Evolutionary conservation across 2,329 filamentous ascomycete species (phyloP), one percentile per base, ranked within the genome.

Genomic region (Juglanconis oblonga): DNA sequence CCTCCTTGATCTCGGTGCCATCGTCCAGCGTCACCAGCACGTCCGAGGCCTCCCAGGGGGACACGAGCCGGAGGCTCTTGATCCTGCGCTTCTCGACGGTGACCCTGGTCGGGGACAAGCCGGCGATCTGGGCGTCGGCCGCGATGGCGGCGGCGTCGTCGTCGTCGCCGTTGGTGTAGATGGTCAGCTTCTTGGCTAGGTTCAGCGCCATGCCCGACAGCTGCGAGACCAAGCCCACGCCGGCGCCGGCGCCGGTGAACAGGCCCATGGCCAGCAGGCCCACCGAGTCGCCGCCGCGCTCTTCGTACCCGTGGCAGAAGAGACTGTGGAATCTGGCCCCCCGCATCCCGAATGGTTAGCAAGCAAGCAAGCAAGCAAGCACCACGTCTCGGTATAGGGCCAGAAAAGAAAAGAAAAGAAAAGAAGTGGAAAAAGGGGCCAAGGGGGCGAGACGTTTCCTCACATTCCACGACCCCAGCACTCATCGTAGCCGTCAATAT

Each of bases 271-370:
- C 52, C 11, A 62, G 53, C 4, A 85, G 66, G 1, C 81, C 81
- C 0, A 75, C 76, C 0, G 78, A 78, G 0, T 71, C 65, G 3
- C 70, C 68, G 2, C 80, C 81, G 13, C 79, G 75, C 54, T 86
- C 81, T 63, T 87, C 84, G 67, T 77, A 87, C 5, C 84, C 84
- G 63, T 86, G 77, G 68, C 83, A 87, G 65, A 81, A 85, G 1
- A 87, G 75, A 64, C 83, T 87, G 4, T 55, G 53, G 13, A 59
- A 59, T 6, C 52, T 56, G 32, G 5, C n/a, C n/a, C 6, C 36
- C 36, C 13, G 36, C 36, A 24, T 3, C 44, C 5, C 17, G 44
- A 10, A 47, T 10, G 17, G 14, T 47, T 17, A n/a, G n/a, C n/a
- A n/a, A n/a, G n/a, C n/a, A n/a, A 29, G 44, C 3, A 17, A 47